A percentile compares a stretch with the other conserved stretches of the same genome.
Evolutionary conservation across 805 yeast species (phyloP).

Genomic region (Yarrowia sp.): DNA sequence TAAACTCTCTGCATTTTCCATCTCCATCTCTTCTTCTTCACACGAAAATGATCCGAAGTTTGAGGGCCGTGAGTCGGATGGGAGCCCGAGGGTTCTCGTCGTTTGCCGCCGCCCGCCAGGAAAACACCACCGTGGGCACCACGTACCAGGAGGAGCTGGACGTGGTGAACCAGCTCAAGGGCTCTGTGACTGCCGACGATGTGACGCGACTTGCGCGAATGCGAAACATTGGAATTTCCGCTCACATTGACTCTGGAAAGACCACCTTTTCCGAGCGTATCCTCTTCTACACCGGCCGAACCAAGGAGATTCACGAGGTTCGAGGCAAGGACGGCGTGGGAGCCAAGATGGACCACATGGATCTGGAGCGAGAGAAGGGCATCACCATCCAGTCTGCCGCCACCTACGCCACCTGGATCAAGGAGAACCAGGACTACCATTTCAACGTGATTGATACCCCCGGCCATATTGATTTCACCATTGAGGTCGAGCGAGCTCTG

Average conservation of each 20-base stretch:
- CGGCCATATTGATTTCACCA: constrained; percentile 98
- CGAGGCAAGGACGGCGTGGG: constrained; percentile 98
- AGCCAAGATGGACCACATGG: constrained; percentile 99
- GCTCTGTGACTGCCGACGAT: constrained; percentile 49
- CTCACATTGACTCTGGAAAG: constrained; percentile 97
- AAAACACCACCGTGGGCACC: constrained; percentile 37
- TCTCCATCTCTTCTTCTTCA: not conserved
- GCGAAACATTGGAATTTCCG: constrained; percentile 97
- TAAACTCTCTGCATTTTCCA: not conserved
- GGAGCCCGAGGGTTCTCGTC: constrained; percentile 35
- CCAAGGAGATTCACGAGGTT: constrained; percentile 93
- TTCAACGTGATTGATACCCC: constrained; percentile 98
- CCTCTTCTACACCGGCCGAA: constrained; percentile 93
- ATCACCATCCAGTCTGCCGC: constrained; percentile 99
- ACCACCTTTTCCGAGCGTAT: constrained; percentile 99
- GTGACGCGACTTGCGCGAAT: constrained; percentile 59
- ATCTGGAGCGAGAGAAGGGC: constrained; percentile 97
- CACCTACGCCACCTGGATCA: constrained; percentile 94
- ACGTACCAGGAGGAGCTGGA: constrained; percentile 38
- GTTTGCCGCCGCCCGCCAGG: constrained; percentile 11
- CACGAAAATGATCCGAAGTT: constrained; percentile 41
- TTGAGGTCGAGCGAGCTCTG: constrained; percentile 98
- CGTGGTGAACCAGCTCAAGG: constrained; percentile 18
- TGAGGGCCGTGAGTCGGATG: constrained; percentile 46
- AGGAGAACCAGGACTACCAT: constrained; percentile 62